Conservation (phyloP, 805 yeast species). For the Wickerhamiella musiphila region DNA sequence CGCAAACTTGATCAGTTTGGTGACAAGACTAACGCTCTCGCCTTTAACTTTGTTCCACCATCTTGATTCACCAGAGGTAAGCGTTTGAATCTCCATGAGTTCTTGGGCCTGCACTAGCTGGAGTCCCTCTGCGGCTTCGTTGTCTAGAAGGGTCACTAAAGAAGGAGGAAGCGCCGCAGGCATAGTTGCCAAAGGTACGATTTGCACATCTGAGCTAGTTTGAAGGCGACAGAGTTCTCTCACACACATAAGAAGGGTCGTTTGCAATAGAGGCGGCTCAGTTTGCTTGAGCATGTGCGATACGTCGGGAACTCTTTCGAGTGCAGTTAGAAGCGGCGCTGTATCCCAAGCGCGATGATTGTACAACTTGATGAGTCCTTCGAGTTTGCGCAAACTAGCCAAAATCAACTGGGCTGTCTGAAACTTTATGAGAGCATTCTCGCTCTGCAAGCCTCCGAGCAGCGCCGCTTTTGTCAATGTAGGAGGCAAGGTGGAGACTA, state of each 20-base stretch:
- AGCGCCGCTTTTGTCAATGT: constrained; percentile 43
- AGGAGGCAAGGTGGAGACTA: constrained; percentile 47
- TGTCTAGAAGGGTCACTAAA: constrained; percentile 5
- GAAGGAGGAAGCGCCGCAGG: constrained; percentile 1
- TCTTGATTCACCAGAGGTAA: constrained; percentile 35
- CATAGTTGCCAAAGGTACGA: neutral
- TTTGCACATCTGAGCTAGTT: neutral
- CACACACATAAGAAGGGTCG: constrained; percentile 5
- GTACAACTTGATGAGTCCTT: constrained; percentile 24
- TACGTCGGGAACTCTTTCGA: constrained; percentile 23
- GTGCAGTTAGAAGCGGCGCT: constrained; percentile 21
- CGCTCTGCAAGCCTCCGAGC: constrained; percentile 35
- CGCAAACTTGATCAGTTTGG: constrained; percentile 42
- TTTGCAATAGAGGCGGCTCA: constrained; percentile 8
- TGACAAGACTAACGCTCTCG: constrained; percentile 41
- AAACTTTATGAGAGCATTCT: constrained; percentile 38
- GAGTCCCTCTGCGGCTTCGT: constrained; percentile 10
- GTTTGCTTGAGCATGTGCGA: constrained; percentile 8
- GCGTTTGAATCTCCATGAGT: constrained; percentile 44
- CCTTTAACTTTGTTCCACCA: constrained; percentile 56
- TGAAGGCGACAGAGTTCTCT: constrained; percentile 1
- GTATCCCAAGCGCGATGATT: constrained; percentile 27
- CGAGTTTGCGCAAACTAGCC: constrained; percentile 37
- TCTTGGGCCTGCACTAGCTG: constrained; percentile 19
- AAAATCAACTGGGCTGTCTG: constrained; percentile 43